Evolutionary conservation across 768 basidiomycete genomes (phyloP), one percentile per base, ranked within the genome.

Genomic region (Termitomyces heimii): DNA sequence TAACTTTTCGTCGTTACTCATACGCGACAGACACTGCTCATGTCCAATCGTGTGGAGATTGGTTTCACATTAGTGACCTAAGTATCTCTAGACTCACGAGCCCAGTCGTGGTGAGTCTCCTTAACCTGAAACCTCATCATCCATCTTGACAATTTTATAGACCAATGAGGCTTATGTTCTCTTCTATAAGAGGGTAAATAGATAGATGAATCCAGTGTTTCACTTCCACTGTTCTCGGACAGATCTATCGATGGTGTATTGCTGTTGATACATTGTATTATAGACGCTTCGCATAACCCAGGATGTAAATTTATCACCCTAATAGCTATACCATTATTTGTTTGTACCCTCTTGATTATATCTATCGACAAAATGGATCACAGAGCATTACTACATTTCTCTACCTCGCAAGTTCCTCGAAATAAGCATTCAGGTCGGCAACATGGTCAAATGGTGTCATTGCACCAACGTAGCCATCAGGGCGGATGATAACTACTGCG

Each of bases 1-100:
- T 52, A 44, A 28, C 32, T 28, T 32, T 18, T 49, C 50, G 34
- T 31, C 26, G n/a, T 49, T 53, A 54, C 60, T 55, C 51, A 45
- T 20, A 51, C 24, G 22, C 44, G 53, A 51, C 29, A 97, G 96
- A 98, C 70, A 98, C 96, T 46, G 94, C 97, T 20, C 94, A 85
- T 65, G 85, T 99, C 52, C 83, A 91, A 35, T 92, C 89, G 16
- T 79, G 86, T 53, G 88, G 89, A 34, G 86, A 89, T 37, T 99
- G 97, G 97, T 73, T 48, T 42, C 29, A 31, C 16, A 58, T 54
- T 22, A 58, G 57, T 28, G 57, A 58, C 26, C 12, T 12, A 13
- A 40, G 5, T 16, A 58, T 54, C 31, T 47, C 51, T 6, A 47
- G 37, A 48, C 37, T 58, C 10, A 53, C 57, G 31, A 28, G 45